phyloP scores from a whole-genome alignment of 768 basidiomycete species.

The Mycena rebaudengoi region DNA sequence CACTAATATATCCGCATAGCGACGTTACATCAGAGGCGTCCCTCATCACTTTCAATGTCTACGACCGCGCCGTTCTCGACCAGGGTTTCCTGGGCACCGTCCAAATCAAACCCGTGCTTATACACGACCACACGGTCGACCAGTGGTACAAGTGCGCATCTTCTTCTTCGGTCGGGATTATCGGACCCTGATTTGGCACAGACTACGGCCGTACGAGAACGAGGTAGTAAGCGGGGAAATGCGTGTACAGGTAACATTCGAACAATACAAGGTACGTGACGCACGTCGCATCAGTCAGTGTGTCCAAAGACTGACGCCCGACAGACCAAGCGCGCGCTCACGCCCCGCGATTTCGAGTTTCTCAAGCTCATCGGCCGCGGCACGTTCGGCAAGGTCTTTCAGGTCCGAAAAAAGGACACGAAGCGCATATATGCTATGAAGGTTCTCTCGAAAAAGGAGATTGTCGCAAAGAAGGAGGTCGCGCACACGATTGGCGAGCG shows the following conservation, averaged over 20 bases:
- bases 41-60: constrained; percentile 86
- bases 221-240: constrained; percentile 93
- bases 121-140: constrained; percentile 96
- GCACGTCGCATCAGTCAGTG: constrained; percentile 29
- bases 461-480: constrained; percentile 98
- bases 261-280: constrained; percentile 81
- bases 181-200: constrained; percentile 39
- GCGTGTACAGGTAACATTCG: constrained; percentile 93
- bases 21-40: constrained; percentile 93
- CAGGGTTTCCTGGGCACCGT: constrained; percentile 91
- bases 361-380: constrained; percentile 98
- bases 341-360: constrained; percentile 98
- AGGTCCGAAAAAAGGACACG: constrained; percentile 97
- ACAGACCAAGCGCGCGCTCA: constrained; percentile 85
- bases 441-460: constrained; percentile 97
- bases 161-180: constrained; percentile 25
- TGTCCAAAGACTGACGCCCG: constrained; percentile 28
- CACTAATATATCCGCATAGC: constrained; percentile 59
- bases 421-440: constrained; percentile 99
- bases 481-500: constrained; percentile 99
- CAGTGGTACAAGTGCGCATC: constrained; percentile 92
- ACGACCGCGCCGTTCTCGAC: constrained; percentile 84
- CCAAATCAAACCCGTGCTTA: constrained; percentile 88
- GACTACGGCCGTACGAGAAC: constrained; percentile 78
- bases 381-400: constrained; percentile 98